Evolutionary conservation across 1,139 yeast species (phyloP).

Genomic region (Candida tunisiensis): DNA sequence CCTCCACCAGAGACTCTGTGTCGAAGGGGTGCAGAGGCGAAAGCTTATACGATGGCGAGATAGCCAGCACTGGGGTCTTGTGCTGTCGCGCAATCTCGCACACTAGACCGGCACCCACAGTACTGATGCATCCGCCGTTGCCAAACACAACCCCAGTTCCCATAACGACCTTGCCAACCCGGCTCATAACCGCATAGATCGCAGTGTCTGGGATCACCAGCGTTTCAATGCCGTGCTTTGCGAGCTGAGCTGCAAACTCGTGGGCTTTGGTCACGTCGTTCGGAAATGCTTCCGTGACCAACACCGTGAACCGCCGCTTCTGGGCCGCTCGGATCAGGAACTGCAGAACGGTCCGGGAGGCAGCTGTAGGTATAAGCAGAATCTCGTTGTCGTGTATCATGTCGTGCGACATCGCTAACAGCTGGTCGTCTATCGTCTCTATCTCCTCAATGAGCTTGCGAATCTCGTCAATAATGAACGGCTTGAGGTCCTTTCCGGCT

Average conservation of each 20-base stretch:
- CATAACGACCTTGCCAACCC: constrained; percentile 90
- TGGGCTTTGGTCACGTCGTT: constrained; percentile 67
- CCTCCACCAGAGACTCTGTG: constrained; percentile 74
- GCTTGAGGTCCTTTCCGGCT: constrained; percentile 48
- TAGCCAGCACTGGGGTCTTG: constrained; percentile 88
- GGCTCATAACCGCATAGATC: constrained; percentile 88
- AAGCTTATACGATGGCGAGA: constrained; percentile 84
- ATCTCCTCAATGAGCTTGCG: constrained; percentile 89
- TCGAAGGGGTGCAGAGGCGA: constrained; percentile 92
- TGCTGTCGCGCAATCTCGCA: constrained; percentile 95
- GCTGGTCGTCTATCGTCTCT: constrained; percentile 74
- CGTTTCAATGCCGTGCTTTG: constrained; percentile 78
- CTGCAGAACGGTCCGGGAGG: constrained; percentile 74
- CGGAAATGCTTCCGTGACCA: constrained; percentile 87
- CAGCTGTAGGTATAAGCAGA: constrained; percentile 84
- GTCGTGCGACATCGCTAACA: constrained; percentile 81
- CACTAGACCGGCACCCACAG: constrained; percentile 83
- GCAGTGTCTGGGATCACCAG: constrained; percentile 88
- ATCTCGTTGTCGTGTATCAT: constrained; percentile 91
- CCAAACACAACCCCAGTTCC: constrained; percentile 90
- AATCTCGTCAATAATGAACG: constrained; percentile 86
- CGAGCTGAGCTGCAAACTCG: constrained; percentile 58
- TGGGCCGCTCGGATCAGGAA: constrained; percentile 76
- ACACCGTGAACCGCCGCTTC: constrained; percentile 81
- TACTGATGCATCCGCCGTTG: constrained; percentile 86